phyloP scores from a whole-genome alignment of 257 asterid species.

The Ilex asprella region DNA sequence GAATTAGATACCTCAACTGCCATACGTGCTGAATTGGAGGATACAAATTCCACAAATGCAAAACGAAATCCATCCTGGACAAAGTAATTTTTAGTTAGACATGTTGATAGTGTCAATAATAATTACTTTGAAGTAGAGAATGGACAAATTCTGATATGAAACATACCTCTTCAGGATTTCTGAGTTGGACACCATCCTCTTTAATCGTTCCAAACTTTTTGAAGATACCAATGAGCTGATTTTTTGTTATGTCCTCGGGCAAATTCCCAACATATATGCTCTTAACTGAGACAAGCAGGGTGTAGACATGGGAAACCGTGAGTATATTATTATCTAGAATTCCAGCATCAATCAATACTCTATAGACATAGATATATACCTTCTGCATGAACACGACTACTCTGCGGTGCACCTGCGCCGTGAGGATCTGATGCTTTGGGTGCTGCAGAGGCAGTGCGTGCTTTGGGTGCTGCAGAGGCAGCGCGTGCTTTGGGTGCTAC shows the following conservation, averaged over 20 bases:
- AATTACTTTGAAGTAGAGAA: not conserved
- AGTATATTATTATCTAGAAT: not conserved
- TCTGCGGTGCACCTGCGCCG: slow-evolving; percentile 8
- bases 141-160: slow-evolving; percentile 2
- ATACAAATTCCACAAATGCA: slow-evolving; percentile 69
- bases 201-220: slow-evolving; percentile 46
- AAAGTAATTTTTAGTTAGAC: slow-evolving; percentile 2
- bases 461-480: no score
- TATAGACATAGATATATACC: slow-evolving; percentile 18
- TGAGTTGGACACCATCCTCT: slow-evolving; percentile 35
- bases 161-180: slow-evolving; percentile 27
- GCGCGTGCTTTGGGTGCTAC: slow-evolving; percentile 6
- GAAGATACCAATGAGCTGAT: slow-evolving; percentile 31
- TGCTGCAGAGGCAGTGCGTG: not conserved
- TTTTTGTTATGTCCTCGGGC: slow-evolving; percentile 35
- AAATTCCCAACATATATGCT: slow-evolving; percentile 44
- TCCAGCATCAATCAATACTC: not conserved
- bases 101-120: slow-evolving; percentile 9
- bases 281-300: slow-evolving; percentile 20
- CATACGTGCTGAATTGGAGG: slow-evolving; percentile 43
- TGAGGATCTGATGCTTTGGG: slow-evolving; percentile 15
- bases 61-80: slow-evolving; percentile 61
- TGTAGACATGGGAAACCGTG: not conserved
- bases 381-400: slow-evolving; percentile 7
- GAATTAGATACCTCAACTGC: slow-evolving; percentile 47